A percentile compares a stretch with the other conserved stretches of the same genome.
Evolutionary conservation across 2,329 filamentous ascomycete species (phyloP).

Genomic region (Alternaria solani): DNA sequence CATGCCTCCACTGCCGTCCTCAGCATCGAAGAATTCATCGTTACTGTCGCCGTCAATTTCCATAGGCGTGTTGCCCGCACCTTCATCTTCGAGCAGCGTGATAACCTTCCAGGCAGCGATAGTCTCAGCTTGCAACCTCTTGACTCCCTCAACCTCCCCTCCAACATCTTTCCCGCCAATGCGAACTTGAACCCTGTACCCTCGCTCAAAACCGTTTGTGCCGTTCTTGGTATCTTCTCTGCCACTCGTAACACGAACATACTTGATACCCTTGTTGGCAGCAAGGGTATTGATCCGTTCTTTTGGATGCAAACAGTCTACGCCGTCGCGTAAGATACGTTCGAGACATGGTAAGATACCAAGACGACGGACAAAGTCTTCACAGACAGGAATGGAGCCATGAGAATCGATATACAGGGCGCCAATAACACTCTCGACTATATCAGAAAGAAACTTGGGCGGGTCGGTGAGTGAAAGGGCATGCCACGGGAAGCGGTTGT

Average conservation of each 20-base stretch:
- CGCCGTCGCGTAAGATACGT: slow-evolving; percentile 62
- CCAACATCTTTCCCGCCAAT: slow-evolving; percentile 48
- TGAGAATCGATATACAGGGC: slow-evolving; percentile 81
- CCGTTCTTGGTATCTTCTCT: slow-evolving; percentile 8
- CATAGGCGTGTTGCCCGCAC: neutral
- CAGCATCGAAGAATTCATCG: slow-evolving; percentile 29
- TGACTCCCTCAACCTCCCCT: slow-evolving; percentile 42
- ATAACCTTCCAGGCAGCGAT: slow-evolving; percentile 48
- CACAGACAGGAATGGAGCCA: slow-evolving; percentile 57
- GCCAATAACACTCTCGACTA: slow-evolving; percentile 81
- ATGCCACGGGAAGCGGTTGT: slow-evolving; percentile 76
- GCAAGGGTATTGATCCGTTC: slow-evolving; percentile 71
- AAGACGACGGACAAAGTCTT: slow-evolving; percentile 66
- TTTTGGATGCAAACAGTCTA: slow-evolving; percentile 70
- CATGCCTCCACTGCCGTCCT: slow-evolving; percentile 19
- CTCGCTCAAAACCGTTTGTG: neutral
- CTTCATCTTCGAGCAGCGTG: slow-evolving; percentile 28
- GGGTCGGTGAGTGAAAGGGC: slow-evolving; percentile 66
- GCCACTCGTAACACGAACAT: slow-evolving; percentile 50
- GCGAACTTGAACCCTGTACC: slow-evolving; percentile 45
- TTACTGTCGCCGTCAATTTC: slow-evolving; percentile 1
- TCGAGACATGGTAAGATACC: slow-evolving; percentile 72
- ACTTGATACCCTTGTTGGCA: slow-evolving; percentile 62
- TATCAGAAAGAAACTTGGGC: slow-evolving; percentile 42
- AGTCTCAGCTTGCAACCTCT: slow-evolving; percentile 50